Evolutionary conservation across 1,284 basidiomycete species (phyloP).

Genomic region (Ceratobasidium sp.): DNA sequence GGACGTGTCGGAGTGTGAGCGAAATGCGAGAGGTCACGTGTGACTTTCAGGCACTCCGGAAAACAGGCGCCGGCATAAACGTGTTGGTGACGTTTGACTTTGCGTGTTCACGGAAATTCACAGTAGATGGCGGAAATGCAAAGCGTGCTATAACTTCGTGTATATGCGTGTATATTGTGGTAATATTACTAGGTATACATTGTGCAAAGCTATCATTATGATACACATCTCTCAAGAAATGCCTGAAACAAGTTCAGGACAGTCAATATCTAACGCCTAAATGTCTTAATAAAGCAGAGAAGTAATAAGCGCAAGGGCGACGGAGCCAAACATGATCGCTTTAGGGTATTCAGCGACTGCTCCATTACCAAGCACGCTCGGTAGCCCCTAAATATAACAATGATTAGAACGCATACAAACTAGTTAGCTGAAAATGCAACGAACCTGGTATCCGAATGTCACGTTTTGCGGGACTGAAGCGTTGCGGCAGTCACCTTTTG

Average conservation of each 20-base stretch:
- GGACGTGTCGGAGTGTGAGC: neutral
- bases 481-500: constrained; percentile 46
- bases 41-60: neutral
- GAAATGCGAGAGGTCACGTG: neutral
- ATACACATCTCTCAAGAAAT: too few species aligned
- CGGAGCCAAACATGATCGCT: constrained; percentile 39
- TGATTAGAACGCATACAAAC: neutral
- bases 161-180: too few species aligned
- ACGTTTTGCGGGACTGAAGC: constrained; percentile 46
- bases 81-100: neutral
- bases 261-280: neutral
- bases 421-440: neutral
- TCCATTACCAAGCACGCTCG: constrained; percentile 5
- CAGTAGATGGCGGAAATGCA: too few species aligned
- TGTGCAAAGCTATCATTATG: too few species aligned
- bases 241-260: neutral
- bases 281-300: neutral
- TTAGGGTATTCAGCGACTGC: neutral
- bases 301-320: neutral
- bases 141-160: too few species aligned
- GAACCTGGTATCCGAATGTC: constrained; percentile 46
- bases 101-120: too few species aligned
- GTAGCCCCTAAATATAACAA: constrained; percentile 12
- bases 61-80: neutral
- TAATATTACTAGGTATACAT: too few species aligned